Conservation (phyloP, 768 basidiomycete genomes). For the Strobilomyces echinocephalus region DNA sequence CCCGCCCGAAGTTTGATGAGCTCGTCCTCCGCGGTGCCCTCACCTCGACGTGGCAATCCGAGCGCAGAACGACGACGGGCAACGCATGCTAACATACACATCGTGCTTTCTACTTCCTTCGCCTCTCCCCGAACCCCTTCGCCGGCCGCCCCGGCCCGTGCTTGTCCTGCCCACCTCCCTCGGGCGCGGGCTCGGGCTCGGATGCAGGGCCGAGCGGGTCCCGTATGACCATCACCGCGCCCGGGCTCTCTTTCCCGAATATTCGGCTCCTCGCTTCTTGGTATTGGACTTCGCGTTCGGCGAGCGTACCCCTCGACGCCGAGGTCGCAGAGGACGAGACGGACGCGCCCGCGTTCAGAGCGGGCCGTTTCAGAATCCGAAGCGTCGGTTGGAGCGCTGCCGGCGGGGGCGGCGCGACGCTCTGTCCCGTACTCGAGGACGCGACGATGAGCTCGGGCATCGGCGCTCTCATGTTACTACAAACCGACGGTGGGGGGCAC, state of each 20-base stretch:
- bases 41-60: no score
- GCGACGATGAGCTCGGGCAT: slow-evolving; percentile 63
- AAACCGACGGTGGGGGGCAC: neutral
- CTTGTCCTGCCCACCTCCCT: neutral
- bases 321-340: neutral
- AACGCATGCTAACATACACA: neutral
- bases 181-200: slow-evolving; percentile 2
- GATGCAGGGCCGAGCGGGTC: slow-evolving; percentile 32
- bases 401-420: slow-evolving; percentile 45
- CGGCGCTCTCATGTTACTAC: slow-evolving; percentile 55
- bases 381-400: slow-evolving; percentile 58
- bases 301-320: slow-evolving; percentile 35
- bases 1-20: neutral
- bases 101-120: slow-evolving; percentile 5
- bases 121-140: slow-evolving; percentile 29
- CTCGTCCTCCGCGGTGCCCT: neutral
- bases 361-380: slow-evolving; percentile 70
- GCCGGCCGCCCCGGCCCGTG: slow-evolving; percentile 2
- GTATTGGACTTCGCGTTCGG: slow-evolving; percentile 70
- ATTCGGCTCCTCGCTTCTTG: slow-evolving; percentile 71
- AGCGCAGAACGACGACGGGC: no score
- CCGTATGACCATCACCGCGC: slow-evolving; percentile 18
- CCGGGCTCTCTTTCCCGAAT: slow-evolving; percentile 39
- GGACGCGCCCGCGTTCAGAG: slow-evolving; percentile 17
- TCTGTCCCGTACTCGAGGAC: slow-evolving; percentile 33